A percentile compares a stretch with the other conserved stretches of the same genome.
Conservation (phyloP, 305 asterid species). For the Fraxinus sp. region DNA sequence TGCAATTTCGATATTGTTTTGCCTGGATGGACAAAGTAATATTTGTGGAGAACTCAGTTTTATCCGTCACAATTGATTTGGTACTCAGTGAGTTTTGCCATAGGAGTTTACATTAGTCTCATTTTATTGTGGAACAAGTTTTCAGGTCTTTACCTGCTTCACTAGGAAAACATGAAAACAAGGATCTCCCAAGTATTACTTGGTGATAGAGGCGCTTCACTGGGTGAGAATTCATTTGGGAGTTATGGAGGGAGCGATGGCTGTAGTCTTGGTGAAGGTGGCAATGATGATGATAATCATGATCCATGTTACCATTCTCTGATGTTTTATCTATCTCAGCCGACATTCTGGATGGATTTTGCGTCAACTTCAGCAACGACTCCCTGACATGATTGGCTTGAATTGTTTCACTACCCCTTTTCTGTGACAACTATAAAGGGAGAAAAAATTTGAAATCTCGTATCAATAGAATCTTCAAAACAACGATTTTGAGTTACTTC, state of each 20-base stretch:
- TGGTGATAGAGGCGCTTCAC: slow-evolving; percentile 11
- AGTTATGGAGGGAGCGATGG: neutral
- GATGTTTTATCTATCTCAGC: slow-evolving; percentile 25
- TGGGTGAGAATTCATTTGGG: slow-evolving; percentile 24
- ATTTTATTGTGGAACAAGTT: neutral
- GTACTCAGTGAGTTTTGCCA: neutral
- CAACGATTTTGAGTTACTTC: slow-evolving; percentile 48
- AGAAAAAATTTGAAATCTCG: no score
- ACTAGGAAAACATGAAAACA: neutral
- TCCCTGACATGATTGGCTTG: slow-evolving; percentile 44
- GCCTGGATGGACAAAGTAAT: neutral
- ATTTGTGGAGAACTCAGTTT: neutral
- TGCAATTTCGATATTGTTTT: neutral
- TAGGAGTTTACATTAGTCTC: neutral
- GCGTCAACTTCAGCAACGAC: slow-evolving; percentile 41
- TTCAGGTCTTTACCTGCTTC: neutral
- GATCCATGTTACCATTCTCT: slow-evolving; percentile 21
- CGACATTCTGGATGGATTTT: slow-evolving; percentile 38
- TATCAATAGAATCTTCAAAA: neutral
- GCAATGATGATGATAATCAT: slow-evolving; percentile 22
- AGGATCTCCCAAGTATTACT: neutral
- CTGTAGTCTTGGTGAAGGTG: slow-evolving; percentile 14
- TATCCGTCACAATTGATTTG: neutral
- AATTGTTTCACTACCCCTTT: slow-evolving; percentile 37
- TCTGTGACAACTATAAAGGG: slow-evolving; percentile 18